Evolutionary conservation across 148 eudicot species (phyloP).

Genomic region (Rhododendron henanense): DNA sequence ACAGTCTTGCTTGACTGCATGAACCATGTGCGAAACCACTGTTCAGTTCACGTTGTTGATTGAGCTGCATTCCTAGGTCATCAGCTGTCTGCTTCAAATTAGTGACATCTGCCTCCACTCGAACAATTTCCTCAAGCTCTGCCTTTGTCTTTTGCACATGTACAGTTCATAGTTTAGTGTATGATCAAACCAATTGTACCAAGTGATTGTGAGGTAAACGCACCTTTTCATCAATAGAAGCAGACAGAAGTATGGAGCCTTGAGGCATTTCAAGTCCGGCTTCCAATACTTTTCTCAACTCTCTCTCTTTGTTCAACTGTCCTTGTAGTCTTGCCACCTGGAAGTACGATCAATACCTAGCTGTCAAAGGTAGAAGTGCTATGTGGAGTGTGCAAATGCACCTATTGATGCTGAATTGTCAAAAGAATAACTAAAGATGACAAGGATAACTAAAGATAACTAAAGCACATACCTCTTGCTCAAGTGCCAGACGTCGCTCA

Average conservation of each 20-base stretch:
- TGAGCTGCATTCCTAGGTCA: slow-evolving; percentile 54
- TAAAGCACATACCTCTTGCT: slow-evolving; percentile 58
- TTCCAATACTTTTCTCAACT: slow-evolving; percentile 60
- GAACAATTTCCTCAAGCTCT: slow-evolving; percentile 54
- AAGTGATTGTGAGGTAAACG: slow-evolving; percentile 13
- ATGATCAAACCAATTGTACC: background rate
- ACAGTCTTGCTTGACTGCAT: slow-evolving; percentile 32
- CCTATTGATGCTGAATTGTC: background rate
- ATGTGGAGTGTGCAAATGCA: slow-evolving; percentile 1
- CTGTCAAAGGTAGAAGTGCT: background rate
- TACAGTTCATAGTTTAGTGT: slow-evolving; percentile 9
- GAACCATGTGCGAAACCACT: slow-evolving; percentile 27
- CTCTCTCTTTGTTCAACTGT: slow-evolving; percentile 72
- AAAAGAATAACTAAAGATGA: background rate
- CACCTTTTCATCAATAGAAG: slow-evolving; percentile 61
- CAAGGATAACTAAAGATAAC: background rate
- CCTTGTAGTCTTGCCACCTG: slow-evolving; percentile 75
- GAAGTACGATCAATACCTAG: background rate
- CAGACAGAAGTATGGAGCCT: slow-evolving; percentile 22
- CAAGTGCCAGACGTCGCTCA: slow-evolving; percentile 71
- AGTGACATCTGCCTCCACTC: slow-evolving; percentile 48
- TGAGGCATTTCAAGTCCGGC: slow-evolving; percentile 40
- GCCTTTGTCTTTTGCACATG: slow-evolving; percentile 36
- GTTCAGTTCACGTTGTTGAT: slow-evolving; percentile 52
- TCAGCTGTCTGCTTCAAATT: slow-evolving; percentile 63